Percentiles rank a stretch among this genome's conserved stretches.
Evolutionary conservation across 768 basidiomycete genomes (phyloP).

Genomic region (Royoungia palumana): DNA sequence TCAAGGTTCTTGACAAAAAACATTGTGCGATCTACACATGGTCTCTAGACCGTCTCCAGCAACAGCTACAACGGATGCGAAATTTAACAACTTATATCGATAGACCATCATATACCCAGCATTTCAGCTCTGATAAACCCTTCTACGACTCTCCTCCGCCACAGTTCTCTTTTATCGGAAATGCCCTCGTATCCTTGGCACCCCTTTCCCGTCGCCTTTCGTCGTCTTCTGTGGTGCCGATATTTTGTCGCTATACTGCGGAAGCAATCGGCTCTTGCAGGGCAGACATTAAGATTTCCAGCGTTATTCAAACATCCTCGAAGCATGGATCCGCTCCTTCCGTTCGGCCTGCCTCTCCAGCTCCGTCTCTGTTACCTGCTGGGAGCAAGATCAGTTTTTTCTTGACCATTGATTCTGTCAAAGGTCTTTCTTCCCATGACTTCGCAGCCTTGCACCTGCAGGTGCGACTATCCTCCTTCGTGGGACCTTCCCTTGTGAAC

Average conservation of each 20-base stretch:
- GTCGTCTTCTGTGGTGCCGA: constrained; percentile 73
- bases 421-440: constrained; percentile 87
- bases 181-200: constrained; percentile 76
- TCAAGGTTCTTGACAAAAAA: constrained; percentile 89
- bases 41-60: constrained; percentile 85
- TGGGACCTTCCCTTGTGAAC: constrained; percentile 61
- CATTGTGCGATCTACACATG: constrained; percentile 88
- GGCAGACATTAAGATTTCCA: constrained; percentile 78
- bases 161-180: constrained; percentile 90
- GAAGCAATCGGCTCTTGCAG: constrained; percentile 96
- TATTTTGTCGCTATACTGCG: constrained; percentile 90
- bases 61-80: constrained; percentile 90
- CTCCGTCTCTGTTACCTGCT: constrained; percentile 59
- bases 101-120: constrained; percentile 88
- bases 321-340: constrained; percentile 58
- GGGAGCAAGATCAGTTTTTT: constrained; percentile 85
- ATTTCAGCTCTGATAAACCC: constrained; percentile 90
- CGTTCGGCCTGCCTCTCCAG: constrained; percentile 74
- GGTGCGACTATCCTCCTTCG: constrained; percentile 82
- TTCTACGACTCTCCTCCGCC: constrained; percentile 89
- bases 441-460: constrained; percentile 86
- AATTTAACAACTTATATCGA: constrained; percentile 88
- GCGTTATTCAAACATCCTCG: constrained; percentile 53
- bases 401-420: constrained; percentile 81
- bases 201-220: constrained; percentile 76